phyloP scores from a whole-genome alignment of 768 basidiomycete species.

The Clathrus columnatus region DNA sequence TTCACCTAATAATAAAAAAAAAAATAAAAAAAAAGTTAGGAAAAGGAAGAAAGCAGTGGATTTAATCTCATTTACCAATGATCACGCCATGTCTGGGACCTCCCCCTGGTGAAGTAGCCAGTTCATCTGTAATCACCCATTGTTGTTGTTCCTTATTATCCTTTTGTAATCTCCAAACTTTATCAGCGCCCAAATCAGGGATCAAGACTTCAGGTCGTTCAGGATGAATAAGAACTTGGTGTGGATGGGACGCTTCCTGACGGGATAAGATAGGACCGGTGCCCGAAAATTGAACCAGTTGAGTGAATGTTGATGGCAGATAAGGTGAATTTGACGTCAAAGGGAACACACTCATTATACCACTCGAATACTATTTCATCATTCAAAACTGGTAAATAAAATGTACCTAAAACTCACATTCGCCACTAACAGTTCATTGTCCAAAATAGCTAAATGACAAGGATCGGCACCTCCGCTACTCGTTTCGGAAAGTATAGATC shows the following conservation, averaged over 20 bases:
- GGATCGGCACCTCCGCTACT: slow-evolving; percentile 53
- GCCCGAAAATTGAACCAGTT: slow-evolving; percentile 36
- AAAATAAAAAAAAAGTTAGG: neutral
- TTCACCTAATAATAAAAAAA: slow-evolving; percentile 33
- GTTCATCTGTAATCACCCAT: slow-evolving; percentile 42
- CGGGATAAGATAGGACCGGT: slow-evolving; percentile 57
- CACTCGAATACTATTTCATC: slow-evolving; percentile 59
- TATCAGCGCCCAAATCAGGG: slow-evolving; percentile 70
- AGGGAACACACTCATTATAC: slow-evolving; percentile 48
- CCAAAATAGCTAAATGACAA: slow-evolving; percentile 51
- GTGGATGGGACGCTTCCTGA: slow-evolving; percentile 69
- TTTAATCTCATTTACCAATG: slow-evolving; percentile 36
- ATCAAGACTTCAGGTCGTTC: slow-evolving; percentile 52
- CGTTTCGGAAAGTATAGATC: slow-evolving; percentile 38
- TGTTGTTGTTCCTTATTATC: slow-evolving; percentile 24
- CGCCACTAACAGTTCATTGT: slow-evolving; percentile 52
- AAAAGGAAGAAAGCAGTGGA: slow-evolving; percentile 16
- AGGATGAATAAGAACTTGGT: slow-evolving; percentile 52
- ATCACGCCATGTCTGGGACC: slow-evolving; percentile 67
- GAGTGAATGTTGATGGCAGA: slow-evolving; percentile 27
- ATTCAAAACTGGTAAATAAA: slow-evolving; percentile 4
- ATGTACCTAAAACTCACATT: slow-evolving; percentile 52
- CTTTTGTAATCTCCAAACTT: slow-evolving; percentile 48
- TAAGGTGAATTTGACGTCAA: slow-evolving; percentile 41
- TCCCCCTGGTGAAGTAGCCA: slow-evolving; percentile 44